Evolutionary conservation across 768 basidiomycete species (phyloP).

Genomic region (Auriscalpium vulgare): DNA sequence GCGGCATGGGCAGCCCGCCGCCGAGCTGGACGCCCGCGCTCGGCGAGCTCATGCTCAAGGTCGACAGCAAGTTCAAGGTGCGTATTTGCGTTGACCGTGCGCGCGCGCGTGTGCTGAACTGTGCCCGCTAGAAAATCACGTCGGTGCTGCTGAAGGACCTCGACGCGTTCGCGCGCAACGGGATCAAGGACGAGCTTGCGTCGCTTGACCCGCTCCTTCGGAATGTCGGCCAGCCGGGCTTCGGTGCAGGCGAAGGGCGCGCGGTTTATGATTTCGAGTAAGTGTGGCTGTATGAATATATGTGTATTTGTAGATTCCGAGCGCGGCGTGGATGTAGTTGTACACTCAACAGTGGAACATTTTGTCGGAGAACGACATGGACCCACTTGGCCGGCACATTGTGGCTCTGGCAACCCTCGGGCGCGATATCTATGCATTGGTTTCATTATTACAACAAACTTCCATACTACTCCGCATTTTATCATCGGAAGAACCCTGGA

Average conservation of each 20-base stretch:
- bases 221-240: slow-evolving; percentile 34
- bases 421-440: too few species aligned
- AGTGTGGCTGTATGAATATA: background rate
- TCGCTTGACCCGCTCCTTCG: slow-evolving; percentile 73
- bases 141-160: slow-evolving; percentile 73
- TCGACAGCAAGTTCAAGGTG: slow-evolving; percentile 82
- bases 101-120: slow-evolving; percentile 1
- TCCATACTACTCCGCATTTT: too few species aligned
- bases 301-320: background rate
- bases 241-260: slow-evolving; percentile 26
- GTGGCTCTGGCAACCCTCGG: too few species aligned
- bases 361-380: too few species aligned
- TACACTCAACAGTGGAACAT: too few species aligned
- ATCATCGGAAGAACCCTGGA: too few species aligned
- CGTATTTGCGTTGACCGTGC: background rate
- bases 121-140: slow-evolving; percentile 65
- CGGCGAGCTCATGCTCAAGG: slow-evolving; percentile 72
- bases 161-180: slow-evolving; percentile 70
- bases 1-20: slow-evolving; percentile 40
- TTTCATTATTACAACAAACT: too few species aligned
- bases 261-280: slow-evolving; percentile 32
- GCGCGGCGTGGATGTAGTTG: too few species aligned
- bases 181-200: slow-evolving; percentile 76
- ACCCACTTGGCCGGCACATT: too few species aligned
- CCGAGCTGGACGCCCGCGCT: slow-evolving; percentile 52